phyloP scores from a whole-genome alignment of 441 rosid species.

The Sinapis alba region DNA sequence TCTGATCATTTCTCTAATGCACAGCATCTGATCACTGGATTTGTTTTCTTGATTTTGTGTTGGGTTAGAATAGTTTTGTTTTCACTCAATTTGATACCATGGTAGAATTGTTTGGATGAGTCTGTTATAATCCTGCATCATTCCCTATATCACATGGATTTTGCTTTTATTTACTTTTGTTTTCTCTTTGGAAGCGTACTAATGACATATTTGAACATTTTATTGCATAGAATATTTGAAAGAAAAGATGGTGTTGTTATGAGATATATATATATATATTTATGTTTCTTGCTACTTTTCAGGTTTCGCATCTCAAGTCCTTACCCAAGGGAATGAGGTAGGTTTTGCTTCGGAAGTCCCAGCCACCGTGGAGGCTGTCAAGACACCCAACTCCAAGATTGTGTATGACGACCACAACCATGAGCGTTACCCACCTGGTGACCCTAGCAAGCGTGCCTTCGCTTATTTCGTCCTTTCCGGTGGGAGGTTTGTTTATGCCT shows the following conservation, averaged over 20 bases:
- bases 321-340: too few species aligned
- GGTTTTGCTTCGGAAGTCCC: too few species aligned
- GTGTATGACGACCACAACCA: constrained; percentile 84
- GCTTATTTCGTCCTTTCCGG: constrained; percentile 92
- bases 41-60: background rate
- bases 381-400: constrained; percentile 79
- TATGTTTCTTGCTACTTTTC: constrained; percentile 19
- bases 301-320: constrained; percentile 74
- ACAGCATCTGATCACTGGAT: background rate
- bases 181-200: background rate
- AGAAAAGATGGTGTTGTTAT: too few species aligned
- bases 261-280: too few species aligned
- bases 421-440: constrained; percentile 92
- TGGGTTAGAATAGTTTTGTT: background rate
- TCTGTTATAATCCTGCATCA: background rate
- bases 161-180: background rate
- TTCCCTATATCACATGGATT: background rate
- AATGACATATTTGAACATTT: background rate
- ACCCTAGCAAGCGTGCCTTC: constrained; percentile 97
- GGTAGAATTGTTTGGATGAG: background rate
- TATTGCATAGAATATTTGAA: too few species aligned
- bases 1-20: background rate
- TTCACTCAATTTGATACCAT: background rate
- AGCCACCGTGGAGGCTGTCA: constrained; percentile 74
- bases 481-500: constrained; percentile 93